Base-by-base conservation (phyloP, 106 monocot genomes). In the Dioscorea alata region DNA sequence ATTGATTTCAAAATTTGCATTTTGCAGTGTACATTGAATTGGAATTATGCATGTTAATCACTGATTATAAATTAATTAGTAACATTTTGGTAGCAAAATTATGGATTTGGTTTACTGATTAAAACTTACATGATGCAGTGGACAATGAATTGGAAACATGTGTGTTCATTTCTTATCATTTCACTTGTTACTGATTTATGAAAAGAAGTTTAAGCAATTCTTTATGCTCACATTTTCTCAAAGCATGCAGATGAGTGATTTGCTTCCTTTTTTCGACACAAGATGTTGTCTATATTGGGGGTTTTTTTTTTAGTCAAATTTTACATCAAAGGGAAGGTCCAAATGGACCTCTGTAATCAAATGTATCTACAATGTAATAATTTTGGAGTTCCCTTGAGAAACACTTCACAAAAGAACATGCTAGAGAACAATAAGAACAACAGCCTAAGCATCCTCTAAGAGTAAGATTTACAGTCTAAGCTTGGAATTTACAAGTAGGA, bases 221-320 rank as follows among this genome's bases (percentile, higher is more conserved):
- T 70, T n/a, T 59, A 59, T 23, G 59, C 70, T 51, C 31, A 42
- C 21, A 70, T 70, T 59, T 59, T 70, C 58, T 23, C 69, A 12
- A 57, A 33, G 19, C 13, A 69, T 6, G 23, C 42, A 65, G 60
- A 63, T 32, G 60, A 63, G 63, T 63, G 63, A 63, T 63, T 6
- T 31, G 0, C 31, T 63, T 63, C 19, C 18, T 21, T 60, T 12
- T 8, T 12, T 28, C 28, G 3, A 1, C 28, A 28, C 2, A 28
- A 28, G 1, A 28, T 28, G 3, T 28, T 28, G 28, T 28, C 3
- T 1, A 28, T 28, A 28, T 28, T 28, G 28, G 28, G n/a, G n/a
- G n/a, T 23, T 60, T 60, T 20, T 17, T 59, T 59, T 24, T 60
- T 60, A 6, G 12, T 6, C n/a, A 21, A 21, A 21, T 60, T 15